Evolutionary conservation across 768 basidiomycete genomes (phyloP), one percentile per base, ranked within the genome.

Genomic region (Pulveroboletus ravenelii): DNA sequence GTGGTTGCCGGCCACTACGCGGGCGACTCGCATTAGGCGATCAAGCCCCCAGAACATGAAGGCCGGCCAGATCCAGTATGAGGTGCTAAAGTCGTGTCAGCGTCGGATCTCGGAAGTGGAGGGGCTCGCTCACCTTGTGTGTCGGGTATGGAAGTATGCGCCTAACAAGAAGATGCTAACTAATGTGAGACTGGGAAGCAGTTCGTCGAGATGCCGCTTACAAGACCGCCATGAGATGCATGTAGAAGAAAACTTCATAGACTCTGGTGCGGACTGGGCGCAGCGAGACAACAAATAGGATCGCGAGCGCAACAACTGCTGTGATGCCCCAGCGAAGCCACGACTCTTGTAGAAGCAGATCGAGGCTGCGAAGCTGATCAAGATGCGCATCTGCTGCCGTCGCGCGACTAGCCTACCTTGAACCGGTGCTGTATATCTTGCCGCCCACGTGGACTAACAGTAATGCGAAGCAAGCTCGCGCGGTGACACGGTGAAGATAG

Each of bases 241-340:
- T 36, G 25, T 74, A 59, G 31, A 79, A 66, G 68, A 85, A 85
- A 5, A 75, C 4, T 56, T 84, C 81, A 47, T 82, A 84, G 1
- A 56, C 62, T 6, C 59, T 66, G 3, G 68, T 60, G 9, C 82
- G 75, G 18, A 84, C 56, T 2, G 72, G 74, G 10, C 78, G 75
- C 10, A 83, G 48, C 6, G 80, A 77, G n/a, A 79, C 50, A 14
- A 81, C 37, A 18, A 61, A 64, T 3, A 82, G 51, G n/a, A 80
- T 49, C 2, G 73, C 65, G 14, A 82, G 67, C 1, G 78, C 53
- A 14, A 58, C 54, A 3, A 70, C 42, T 0, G 78, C 75, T 13
- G 62, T 52, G 5, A 77, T 35, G 8, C 76, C 77, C 14, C 59
- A 23, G 7, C 57, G 65, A 9, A 74, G 13, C 54, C 60, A 71